A percentile compares a stretch with the other conserved stretches of the same genome.
phyloP scores from a whole-genome alignment of 2,329 filamentous ascomycete species.

The Myriangium duriaei region DNA sequence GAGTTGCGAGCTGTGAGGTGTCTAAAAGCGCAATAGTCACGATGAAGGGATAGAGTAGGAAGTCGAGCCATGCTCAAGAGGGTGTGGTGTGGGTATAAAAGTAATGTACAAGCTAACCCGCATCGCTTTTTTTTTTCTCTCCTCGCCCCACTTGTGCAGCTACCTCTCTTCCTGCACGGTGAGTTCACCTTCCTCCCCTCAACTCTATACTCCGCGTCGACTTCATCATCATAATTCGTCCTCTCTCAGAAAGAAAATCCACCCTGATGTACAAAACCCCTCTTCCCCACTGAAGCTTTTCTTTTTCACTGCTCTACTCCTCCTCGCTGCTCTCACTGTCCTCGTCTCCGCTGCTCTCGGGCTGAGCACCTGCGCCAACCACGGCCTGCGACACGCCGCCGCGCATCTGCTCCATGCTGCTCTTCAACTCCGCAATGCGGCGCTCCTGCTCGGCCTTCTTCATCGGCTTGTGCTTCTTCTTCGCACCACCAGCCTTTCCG shows the following conservation, averaged over 20 bases:
- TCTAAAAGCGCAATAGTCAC: no score
- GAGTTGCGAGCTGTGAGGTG: no score
- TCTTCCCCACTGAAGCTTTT: neutral
- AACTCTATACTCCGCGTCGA: neutral
- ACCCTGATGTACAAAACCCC: neutral
- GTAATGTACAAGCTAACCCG: neutral
- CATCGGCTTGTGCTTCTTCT: constrained; percentile 68
- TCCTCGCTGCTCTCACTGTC: constrained; percentile 39
- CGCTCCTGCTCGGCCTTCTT: constrained; percentile 58
- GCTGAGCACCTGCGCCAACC: constrained; percentile 6
- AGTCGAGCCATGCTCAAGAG: no score
- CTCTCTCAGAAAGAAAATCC: neutral
- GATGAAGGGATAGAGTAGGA: no score
- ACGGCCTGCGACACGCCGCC: constrained; percentile 1
- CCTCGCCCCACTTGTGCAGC: neutral
- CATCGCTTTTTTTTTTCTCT: neutral
- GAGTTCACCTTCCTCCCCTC: neutral
- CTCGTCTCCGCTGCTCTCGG: constrained; percentile 38
- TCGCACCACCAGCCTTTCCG: constrained; percentile 35
- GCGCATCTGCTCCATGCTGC: constrained; percentile 35
- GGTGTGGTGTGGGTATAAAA: neutral
- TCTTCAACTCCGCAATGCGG: constrained; percentile 50
- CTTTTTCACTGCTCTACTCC: constrained; percentile 20
- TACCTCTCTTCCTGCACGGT: neutral
- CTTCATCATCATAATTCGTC: constrained; percentile 7